Percentiles rank a stretch among this genome's conserved stretches.
Conservation (phyloP, 2,329 filamentous ascomycete genomes). For the Aspergillus pseudoglaucus region DNA sequence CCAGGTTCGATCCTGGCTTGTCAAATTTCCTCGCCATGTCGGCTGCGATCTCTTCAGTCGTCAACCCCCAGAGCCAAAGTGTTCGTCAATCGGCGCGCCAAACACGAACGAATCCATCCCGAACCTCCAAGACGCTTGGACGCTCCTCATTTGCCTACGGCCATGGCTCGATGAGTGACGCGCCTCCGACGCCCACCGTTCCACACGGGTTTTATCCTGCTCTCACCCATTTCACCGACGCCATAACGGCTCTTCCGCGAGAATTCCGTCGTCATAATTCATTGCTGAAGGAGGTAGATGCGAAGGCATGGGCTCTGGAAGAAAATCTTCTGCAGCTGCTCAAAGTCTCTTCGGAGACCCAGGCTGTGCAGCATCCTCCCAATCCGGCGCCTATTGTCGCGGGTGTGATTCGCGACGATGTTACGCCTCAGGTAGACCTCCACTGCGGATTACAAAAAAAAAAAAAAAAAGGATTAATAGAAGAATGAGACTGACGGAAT, state of each 20-base stretch:
- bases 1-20: constrained; percentile 4
- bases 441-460: not conserved
- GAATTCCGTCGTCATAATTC: constrained; percentile 96
- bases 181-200: constrained; percentile 23
- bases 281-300: constrained; percentile 93
- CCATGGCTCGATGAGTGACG: constrained; percentile 21
- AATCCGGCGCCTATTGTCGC: constrained; percentile 32
- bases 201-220: constrained; percentile 56
- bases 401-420: constrained; percentile 29
- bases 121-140: constrained; percentile 41
- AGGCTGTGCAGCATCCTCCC: constrained; percentile 25
- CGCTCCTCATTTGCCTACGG: constrained; percentile 36
- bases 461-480: not conserved
- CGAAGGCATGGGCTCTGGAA: constrained; percentile 86
- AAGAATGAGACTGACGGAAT: not conserved
- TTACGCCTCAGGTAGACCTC: constrained; percentile 11
- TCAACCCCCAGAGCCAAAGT: constrained; percentile 22
- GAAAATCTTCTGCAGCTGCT: constrained; percentile 73
- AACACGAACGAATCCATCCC: constrained; percentile 45
- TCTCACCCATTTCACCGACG: constrained; percentile 75
- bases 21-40: constrained; percentile 17
- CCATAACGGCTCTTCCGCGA: constrained; percentile 84
- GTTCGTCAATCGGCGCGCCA: constrained; percentile 37
- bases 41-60: constrained; percentile 20
- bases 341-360: constrained; percentile 31